Conservation (phyloP, 2,329 filamentous ascomycete genomes). For the Colletotrichum shisoi region DNA sequence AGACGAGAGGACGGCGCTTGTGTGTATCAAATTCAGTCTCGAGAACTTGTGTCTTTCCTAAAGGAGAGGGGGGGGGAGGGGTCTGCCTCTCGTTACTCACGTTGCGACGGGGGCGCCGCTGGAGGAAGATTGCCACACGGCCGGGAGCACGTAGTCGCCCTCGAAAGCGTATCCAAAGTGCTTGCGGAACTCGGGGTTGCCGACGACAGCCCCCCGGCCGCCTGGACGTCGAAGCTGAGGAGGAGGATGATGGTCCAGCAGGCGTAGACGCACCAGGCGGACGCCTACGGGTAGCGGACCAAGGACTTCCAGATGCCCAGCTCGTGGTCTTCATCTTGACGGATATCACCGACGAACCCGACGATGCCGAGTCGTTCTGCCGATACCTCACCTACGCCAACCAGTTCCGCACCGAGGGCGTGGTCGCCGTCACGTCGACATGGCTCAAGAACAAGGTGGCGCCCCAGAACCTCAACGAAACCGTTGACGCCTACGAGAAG, state of each 20-base stretch:
- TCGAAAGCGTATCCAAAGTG: conserved; percentile 53
- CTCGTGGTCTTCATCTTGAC: conserved; percentile 50
- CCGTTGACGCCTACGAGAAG: conserved; percentile 54
- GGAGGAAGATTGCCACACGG: conserved; percentile 56
- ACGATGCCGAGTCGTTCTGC: conserved; percentile 55
- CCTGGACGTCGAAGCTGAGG: conserved; percentile 54
- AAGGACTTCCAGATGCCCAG: conserved; percentile 41
- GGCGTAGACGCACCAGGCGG: conserved; percentile 51
- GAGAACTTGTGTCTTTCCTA: background rate
- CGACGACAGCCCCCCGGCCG: conserved; percentile 52
- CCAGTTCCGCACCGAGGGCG: conserved; percentile 56
- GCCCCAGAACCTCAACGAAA: conserved; percentile 54
- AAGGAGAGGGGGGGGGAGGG: too few relatives aligned
- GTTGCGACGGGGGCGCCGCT: conserved; percentile 53
- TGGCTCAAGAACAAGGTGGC: conserved; percentile 54
- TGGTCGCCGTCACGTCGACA: conserved; percentile 57
- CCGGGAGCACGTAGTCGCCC: conserved; percentile 51
- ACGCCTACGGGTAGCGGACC: conserved; percentile 43
- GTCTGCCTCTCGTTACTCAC: conserved; percentile 35
- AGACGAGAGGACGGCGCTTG: conserved; percentile 44
- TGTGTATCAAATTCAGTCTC: background rate
- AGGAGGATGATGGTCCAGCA: conserved; percentile 52
- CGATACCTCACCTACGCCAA: conserved; percentile 57
- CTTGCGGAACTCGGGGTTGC: conserved; percentile 55
- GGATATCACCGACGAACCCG: conserved; percentile 58